phyloP scores from a whole-genome alignment of 1,284 basidiomycete genomes.

The Heterobasidion occidentale region DNA sequence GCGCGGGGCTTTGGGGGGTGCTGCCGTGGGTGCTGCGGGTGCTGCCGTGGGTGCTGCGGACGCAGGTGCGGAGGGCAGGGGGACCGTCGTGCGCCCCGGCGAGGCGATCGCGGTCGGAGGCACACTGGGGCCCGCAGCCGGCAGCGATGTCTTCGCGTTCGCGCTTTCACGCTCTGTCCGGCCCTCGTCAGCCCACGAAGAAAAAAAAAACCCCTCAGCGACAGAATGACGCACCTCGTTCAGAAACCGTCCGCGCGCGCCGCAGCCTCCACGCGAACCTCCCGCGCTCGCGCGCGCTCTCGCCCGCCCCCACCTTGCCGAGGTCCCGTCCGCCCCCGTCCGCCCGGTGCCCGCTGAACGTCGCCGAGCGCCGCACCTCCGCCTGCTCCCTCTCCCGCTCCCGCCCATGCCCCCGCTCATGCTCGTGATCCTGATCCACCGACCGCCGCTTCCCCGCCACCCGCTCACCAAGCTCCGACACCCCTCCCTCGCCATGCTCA shows the following conservation, averaged over 20 bases:
- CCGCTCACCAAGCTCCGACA: background rate
- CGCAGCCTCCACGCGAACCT: conserved; percentile 3
- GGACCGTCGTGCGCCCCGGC: too few relatives aligned
- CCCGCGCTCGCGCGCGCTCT: conserved; percentile 2
- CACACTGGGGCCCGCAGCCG: too few relatives aligned
- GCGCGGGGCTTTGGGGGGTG: background rate
- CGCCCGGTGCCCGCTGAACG: conserved; percentile 1
- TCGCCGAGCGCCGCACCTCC: background rate
- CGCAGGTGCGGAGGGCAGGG: too few relatives aligned
- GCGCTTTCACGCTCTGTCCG: background rate
- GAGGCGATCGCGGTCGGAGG: too few relatives aligned
- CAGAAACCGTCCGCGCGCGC: background rate
- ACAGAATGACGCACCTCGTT: background rate
- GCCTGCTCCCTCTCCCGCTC: too few relatives aligned
- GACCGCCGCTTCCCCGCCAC: background rate
- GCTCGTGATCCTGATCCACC: too few relatives aligned
- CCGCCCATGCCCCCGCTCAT: too few relatives aligned
- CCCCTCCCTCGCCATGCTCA: too few relatives aligned
- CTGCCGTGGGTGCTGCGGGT: background rate
- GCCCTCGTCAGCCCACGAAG: too few relatives aligned
- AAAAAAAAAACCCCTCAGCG: too few relatives aligned
- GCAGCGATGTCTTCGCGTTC: background rate
- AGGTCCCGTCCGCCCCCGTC: background rate
- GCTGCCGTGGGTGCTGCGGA: too few relatives aligned
- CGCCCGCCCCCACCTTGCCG: background rate